phyloP scores from a whole-genome alignment of 1,284 basidiomycete genomes.

The Cystobasidium slooffiae region DNA sequence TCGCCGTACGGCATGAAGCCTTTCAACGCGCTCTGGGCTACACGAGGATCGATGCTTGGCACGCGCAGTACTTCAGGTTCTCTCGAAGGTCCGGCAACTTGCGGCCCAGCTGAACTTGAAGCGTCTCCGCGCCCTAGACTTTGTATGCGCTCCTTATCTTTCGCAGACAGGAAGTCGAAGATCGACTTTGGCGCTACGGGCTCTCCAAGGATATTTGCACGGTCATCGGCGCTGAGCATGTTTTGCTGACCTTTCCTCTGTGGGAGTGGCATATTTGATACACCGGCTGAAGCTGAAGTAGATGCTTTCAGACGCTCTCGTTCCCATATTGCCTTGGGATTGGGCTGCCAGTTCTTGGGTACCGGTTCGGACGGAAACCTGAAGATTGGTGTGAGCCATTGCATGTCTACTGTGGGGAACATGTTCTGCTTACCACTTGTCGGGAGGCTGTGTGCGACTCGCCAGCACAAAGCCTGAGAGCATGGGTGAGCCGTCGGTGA shows the following conservation, averaged over 20 bases:
- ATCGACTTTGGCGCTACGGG: constrained; percentile 60
- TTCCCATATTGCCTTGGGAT: constrained; percentile 79
- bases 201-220: constrained; percentile 83
- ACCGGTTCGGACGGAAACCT: constrained; percentile 82
- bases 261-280: constrained; percentile 26
- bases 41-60: constrained; percentile 70
- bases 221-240: constrained; percentile 68
- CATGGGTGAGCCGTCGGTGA: constrained; percentile 74
- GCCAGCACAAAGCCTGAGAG: constrained; percentile 76
- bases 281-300: constrained; percentile 53
- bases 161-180: constrained; percentile 89
- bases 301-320: constrained; percentile 57
- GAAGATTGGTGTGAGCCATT: constrained; percentile 17
- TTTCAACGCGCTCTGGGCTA: constrained; percentile 81
- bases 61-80: constrained; percentile 61
- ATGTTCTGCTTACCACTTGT: constrained; percentile 68
- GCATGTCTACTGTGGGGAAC: constrained; percentile 7
- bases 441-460: constrained; percentile 69
- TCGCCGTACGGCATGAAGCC: constrained; percentile 88
- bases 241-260: constrained; percentile 45
- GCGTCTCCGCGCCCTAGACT: constrained; percentile 57
- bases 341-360: constrained; percentile 80
- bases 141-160: constrained; percentile 82
- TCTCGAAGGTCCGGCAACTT: constrained; percentile 49
- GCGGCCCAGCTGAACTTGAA: neutral